Base-by-base conservation (phyloP, 2,329 filamentous ascomycete genomes). In the Neocatenulostroma microsporum region DNA sequence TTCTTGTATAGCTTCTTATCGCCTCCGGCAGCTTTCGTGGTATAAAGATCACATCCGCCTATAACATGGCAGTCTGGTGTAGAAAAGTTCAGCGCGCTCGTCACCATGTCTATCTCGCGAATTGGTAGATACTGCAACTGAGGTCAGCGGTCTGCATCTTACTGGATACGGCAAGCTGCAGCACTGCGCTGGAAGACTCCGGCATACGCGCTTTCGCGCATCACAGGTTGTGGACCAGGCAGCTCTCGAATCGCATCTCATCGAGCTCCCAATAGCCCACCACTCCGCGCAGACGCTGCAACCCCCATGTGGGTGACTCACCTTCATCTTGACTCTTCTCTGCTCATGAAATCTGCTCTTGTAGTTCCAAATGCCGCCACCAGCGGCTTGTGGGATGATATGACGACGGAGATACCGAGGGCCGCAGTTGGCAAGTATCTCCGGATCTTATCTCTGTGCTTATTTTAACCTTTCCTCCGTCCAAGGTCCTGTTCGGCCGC, bases 1-100 rank as follows among this genome's bases (percentile, higher is more conserved):
- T 82, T 84, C 64, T 88, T 93, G 71, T 95, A 95, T 7, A 98
- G 72, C 60, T 96, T 96, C 74, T 95, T 95, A 61, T 98, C 91
- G 46, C 82, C 81, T 30, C 88, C 87, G 37, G 89, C 87, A 20
- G 91, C 88, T 64, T 98, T 98, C 18, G 88, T 95, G 8, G 89
- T 96, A 70, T 95, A 98, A 13, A 96, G 74, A 62, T 98, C 91
- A 70, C 89, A 96, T 47, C 85, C 84, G 52, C 91, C 91, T 19
- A 87, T 82, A 42, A 98, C 83, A 50, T 89, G 84, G 58, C 86
- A 88, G 60, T 96, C 89, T 34, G 84, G 78, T 1, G 89, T 95
- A 55, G 91, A 85, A 70, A 96, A 96, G 60, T 94, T 96, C 58
- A 98, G 78, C 46, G 89, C 84, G 66, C 82, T 82, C 43, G 87